Evolutionary conservation across 169 alveolate genomes (phyloP), one percentile per base, ranked within the genome.

Genomic region (Eimeria sp.): DNA sequence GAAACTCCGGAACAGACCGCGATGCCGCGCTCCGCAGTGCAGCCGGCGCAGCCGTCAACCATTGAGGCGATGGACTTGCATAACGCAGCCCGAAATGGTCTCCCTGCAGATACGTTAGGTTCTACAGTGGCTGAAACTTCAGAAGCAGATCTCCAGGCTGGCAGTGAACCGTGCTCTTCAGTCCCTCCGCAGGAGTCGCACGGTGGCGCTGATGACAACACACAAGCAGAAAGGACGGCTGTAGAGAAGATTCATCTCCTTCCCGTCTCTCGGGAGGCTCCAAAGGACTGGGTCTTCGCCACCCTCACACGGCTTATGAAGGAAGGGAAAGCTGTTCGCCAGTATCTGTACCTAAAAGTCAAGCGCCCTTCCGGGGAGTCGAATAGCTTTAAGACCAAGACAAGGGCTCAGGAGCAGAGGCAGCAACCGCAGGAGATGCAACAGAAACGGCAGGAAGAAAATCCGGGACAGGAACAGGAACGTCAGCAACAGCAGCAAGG

Each of bases 181-280:
- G 83, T 73, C 18, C 57, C 30, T 18, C 54, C 18, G 10, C 83
- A 40, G 57, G 83, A 73, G 54, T 73, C 83, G 30, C 57, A 30
- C 54, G 57, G 30, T 18, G 83, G 4, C 83, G 83, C 30, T 40
- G 54, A 73, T 20, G 83, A 78, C 30, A 78, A 16, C 88, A 22
- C 67, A 43, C 76, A 73, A 0, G 65, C 93, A 11, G 93, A 61
- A 40, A 49, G 93, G 93, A 20, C 93, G 57, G 93, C 93, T 13
- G 93, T 87, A 49, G 93, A 87, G 67, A 87, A 87, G 72, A 87
- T 87, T 25, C 93, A 87, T 63, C 83, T 87, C 34, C 82, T 87
- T 16, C 93, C 93, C 34, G 73, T 87, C 65, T 87, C 93, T 63
- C 57, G 73, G 30, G 93, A 63, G 78, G 93, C 93, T 25, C 93